Conservation (phyloP, 1,284 basidiomycete genomes). For the Anthracocystis walkeri region DNA sequence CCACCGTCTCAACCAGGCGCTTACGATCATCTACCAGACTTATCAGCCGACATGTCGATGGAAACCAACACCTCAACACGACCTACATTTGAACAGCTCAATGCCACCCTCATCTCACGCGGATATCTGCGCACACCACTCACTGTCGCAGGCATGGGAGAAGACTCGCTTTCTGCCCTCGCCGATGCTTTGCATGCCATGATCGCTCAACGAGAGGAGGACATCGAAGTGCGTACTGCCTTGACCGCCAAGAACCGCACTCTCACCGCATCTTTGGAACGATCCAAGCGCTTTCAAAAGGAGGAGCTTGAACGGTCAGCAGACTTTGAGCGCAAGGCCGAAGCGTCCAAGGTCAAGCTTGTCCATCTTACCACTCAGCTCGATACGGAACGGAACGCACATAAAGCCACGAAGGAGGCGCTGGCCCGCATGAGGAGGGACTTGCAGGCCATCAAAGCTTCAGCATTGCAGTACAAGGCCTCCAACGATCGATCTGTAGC, state of each 20-base stretch:
- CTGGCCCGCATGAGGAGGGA: slow-evolving; percentile 43
- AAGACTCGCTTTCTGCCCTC: slow-evolving; percentile 27
- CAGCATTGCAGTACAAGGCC: slow-evolving; percentile 49
- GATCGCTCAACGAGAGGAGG: slow-evolving; percentile 56
- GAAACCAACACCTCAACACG: slow-evolving; percentile 8
- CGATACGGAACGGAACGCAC: slow-evolving; percentile 35
- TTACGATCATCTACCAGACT: slow-evolving; percentile 43
- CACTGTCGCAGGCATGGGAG: slow-evolving; percentile 32
- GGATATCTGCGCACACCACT: slow-evolving; percentile 51
- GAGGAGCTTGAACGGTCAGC: slow-evolving; percentile 44
- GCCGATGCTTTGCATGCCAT: slow-evolving; percentile 54
- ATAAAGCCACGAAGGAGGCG: slow-evolving; percentile 55
- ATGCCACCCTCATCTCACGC: slow-evolving; percentile 49
- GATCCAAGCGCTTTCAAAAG: slow-evolving; percentile 42
- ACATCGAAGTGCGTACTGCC: slow-evolving; percentile 55
- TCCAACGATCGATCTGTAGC: slow-evolving; percentile 48
- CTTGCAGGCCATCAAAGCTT: slow-evolving; percentile 46
- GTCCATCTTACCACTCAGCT: slow-evolving; percentile 28
- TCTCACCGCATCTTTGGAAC: slow-evolving; percentile 42
- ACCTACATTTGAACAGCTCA: slow-evolving; percentile 57
- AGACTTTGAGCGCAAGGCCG: slow-evolving; percentile 50
- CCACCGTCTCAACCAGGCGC: slow-evolving; percentile 7
- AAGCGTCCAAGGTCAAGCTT: slow-evolving; percentile 45
- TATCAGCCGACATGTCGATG: slow-evolving; percentile 37
- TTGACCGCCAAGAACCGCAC: slow-evolving; percentile 50